Evolutionary conservation across 768 basidiomycete genomes (phyloP).

Genomic region (Lentinula sp.): DNA sequence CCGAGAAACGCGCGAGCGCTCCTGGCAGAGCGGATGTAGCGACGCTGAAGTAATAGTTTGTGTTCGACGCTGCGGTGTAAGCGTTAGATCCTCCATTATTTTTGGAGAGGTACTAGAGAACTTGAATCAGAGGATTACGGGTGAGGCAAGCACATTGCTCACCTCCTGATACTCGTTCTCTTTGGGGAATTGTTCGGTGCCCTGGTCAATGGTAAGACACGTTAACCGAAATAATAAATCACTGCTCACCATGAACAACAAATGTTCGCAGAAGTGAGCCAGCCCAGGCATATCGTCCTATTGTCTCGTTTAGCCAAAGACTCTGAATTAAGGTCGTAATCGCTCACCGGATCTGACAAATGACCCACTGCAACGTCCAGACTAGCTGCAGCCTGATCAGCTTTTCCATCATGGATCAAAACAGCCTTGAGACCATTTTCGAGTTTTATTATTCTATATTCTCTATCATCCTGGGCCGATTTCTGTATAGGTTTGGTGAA

Average conservation of each 20-base stretch:
- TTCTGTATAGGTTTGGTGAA: slow-evolving; percentile 60
- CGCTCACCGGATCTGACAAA: slow-evolving; percentile 81
- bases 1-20: slow-evolving; percentile 72
- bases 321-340: background rate
- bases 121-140: slow-evolving; percentile 2
- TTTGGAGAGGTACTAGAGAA: slow-evolving; percentile 62
- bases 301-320: background rate
- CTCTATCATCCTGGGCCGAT: slow-evolving; percentile 72
- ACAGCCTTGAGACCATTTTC: slow-evolving; percentile 86
- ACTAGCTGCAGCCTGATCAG: slow-evolving; percentile 94
- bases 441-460: slow-evolving; percentile 78
- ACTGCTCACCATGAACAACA: slow-evolving; percentile 80
- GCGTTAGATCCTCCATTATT: slow-evolving; percentile 88
- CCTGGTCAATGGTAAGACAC: slow-evolving; percentile 33
- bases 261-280: slow-evolving; percentile 94
- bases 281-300: slow-evolving; percentile 88
- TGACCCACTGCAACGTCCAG: slow-evolving; percentile 95
- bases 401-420: slow-evolving; percentile 74
- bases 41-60: slow-evolving; percentile 82
- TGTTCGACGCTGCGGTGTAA: slow-evolving; percentile 86
- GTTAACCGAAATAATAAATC: slow-evolving; percentile 6
- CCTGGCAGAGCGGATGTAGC: slow-evolving; percentile 55
- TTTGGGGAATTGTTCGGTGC: slow-evolving; percentile 75
- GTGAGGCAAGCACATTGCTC: slow-evolving; percentile 7
- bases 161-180: slow-evolving; percentile 96